A percentile compares a stretch with the other conserved stretches of the same genome.
Conservation (phyloP, 164 flowering plant genomes). For the Stephania japonica region DNA sequence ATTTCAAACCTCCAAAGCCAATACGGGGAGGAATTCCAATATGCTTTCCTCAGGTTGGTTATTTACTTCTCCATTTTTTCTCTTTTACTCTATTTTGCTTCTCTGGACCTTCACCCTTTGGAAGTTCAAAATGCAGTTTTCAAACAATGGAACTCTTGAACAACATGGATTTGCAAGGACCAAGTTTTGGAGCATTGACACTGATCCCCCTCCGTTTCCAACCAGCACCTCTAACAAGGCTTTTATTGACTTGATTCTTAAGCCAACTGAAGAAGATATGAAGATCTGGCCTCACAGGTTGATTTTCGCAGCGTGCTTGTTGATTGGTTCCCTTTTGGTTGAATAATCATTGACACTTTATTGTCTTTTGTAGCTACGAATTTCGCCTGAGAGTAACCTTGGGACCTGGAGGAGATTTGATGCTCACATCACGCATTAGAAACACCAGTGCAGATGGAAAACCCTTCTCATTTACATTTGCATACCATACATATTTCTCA, state of each 20-base stretch:
- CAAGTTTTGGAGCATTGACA: conserved; percentile 73
- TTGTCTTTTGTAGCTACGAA: conserved; percentile 50
- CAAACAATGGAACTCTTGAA: conserved; percentile 64
- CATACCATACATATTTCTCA: conserved; percentile 81
- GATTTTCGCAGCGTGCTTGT: background rate
- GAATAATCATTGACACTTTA: conserved; percentile 7
- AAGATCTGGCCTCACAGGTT: conserved; percentile 94
- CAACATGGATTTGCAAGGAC: conserved; percentile 95
- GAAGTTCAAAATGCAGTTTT: conserved; percentile 46
- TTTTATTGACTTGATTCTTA: conserved; percentile 72
- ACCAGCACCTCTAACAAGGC: conserved; percentile 41
- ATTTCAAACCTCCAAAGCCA: conserved; percentile 84
- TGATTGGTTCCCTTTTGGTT: background rate
- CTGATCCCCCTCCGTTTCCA: conserved; percentile 74
- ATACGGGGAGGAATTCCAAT: conserved; percentile 97
- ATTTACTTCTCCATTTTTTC: conserved; percentile 8
- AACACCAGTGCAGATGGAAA: conserved; percentile 67
- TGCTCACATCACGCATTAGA: conserved; percentile 82
- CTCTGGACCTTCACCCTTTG: conserved; percentile 5
- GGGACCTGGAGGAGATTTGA: conserved; percentile 77
- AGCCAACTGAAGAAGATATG: conserved; percentile 68
- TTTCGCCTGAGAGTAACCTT: conserved; percentile 69
- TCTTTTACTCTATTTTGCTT: conserved; percentile 6
- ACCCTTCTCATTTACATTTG: conserved; percentile 75
- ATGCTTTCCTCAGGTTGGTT: conserved; percentile 90